Evolutionary conservation across 1,284 basidiomycete species (phyloP), one percentile per base, ranked within the genome.

Genomic region (Tylopilus sp.): DNA sequence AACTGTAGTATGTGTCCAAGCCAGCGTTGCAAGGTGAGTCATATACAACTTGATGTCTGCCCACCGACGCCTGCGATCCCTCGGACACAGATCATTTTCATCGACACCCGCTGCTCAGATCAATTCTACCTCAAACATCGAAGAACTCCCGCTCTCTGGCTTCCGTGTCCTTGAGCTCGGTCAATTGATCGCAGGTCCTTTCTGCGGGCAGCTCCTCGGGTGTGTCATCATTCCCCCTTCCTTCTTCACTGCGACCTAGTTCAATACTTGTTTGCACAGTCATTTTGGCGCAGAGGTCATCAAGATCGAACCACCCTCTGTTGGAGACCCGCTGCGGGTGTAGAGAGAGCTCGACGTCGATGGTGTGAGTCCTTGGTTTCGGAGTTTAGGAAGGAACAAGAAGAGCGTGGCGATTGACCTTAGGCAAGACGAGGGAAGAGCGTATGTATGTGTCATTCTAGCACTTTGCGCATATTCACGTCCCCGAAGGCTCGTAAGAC

Each of bases 251-350:
- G 6, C n/a, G 10, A 24, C 47, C 22, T 13, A 4, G 47, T 49
- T 2, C 44, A 29, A 29, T 29, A 8, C 18, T 39, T 52, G 22
- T 26, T n/a, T 52, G 8, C 32, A 64, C 69, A 91, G 90, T 1
- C 90, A 91, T 74, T 91, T 87, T 67, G 90, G 90, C 19, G 90
- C 90, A 19, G 89, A 92, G 66, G 81, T 92, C 13, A 90, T 91
- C 79, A 92, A 92, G 70, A 80, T 92, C 19, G 90, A 92, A 68
- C 84, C 89, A 1, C 90, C 89, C 1, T 80, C 79, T 9, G 79
- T 75, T 15, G 91, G 91, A 5, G 90, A 92, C 67, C 89, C 90
- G 7, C 76, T 92, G n/a, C 87, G 91, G 9, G 86, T 89, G 3
- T 91, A 89, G 89, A 79, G 91, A 62, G 91, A 92, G 68, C 82